phyloP scores from a whole-genome alignment of 2,329 filamentous ascomycete genomes.

The Nemania abortiva region DNA sequence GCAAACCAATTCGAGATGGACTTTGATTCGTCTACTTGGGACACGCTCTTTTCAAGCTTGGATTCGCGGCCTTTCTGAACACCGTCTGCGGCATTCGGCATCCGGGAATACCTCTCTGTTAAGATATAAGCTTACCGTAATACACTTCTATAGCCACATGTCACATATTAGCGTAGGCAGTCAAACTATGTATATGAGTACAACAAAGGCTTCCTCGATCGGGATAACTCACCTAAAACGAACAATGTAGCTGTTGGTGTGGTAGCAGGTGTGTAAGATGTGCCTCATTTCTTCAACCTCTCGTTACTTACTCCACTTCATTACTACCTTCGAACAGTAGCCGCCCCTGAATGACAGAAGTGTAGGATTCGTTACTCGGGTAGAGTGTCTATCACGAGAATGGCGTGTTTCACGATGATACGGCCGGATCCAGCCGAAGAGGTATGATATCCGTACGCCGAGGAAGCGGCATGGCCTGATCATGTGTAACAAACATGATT shows the following conservation, averaged over 20 bases:
- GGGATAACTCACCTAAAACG: not conserved
- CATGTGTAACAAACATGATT: not conserved
- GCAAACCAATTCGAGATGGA: conserved; percentile 9
- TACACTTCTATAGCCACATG: not conserved
- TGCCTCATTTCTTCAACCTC: not conserved
- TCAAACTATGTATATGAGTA: not conserved
- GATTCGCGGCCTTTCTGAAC: conserved; percentile 14
- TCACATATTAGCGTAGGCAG: not conserved
- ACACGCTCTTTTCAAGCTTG: conserved; percentile 18
- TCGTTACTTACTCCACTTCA: not conserved
- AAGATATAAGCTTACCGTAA: not conserved
- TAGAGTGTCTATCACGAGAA: not conserved
- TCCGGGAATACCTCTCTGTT: not conserved
- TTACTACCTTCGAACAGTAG: not conserved
- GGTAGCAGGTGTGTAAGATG: not conserved
- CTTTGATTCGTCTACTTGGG: conserved; percentile 15
- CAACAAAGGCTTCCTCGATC: not conserved
- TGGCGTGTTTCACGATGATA: not conserved
- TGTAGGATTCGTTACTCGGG: not conserved
- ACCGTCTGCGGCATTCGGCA: not conserved
- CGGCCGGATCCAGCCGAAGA: not conserved
- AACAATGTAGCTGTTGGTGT: not conserved
- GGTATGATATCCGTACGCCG: not conserved
- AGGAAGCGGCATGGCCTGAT: not conserved
- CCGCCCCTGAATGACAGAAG: not conserved